A percentile compares a stretch with the other conserved stretches of the same genome.
Evolutionary conservation across 2,329 filamentous ascomycete species (phyloP).

Genomic region (Emergomyces pasteurianus): DNA sequence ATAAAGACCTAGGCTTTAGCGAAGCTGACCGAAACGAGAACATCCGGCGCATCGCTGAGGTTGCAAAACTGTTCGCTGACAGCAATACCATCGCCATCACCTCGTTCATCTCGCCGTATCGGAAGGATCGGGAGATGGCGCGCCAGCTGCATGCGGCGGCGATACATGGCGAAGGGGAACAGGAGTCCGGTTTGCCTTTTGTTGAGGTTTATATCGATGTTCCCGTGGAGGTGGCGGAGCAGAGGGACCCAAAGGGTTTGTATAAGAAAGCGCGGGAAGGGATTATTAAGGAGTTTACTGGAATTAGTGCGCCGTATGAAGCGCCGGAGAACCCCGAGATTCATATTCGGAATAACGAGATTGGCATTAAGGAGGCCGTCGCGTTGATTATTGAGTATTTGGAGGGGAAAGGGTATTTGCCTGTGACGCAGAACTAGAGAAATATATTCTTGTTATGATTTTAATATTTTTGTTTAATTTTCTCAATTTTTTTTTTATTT

Average conservation of each 20-base stretch:
- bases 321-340: conserved; percentile 77
- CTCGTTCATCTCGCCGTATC: conserved; percentile 94
- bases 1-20: conserved; percentile 93
- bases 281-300: conserved; percentile 94
- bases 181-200: conserved; percentile 57
- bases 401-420: conserved; percentile 54
- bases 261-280: conserved; percentile 95
- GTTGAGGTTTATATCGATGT: conserved; percentile 92
- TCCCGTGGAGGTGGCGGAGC: conserved; percentile 79
- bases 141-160: conserved; percentile 63
- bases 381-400: conserved; percentile 70
- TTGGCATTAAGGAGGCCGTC: conserved; percentile 79
- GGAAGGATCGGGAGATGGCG: conserved; percentile 70
- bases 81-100: conserved; percentile 77
- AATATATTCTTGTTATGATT: not conserved
- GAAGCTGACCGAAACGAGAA: conserved; percentile 94
- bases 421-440: conserved; percentile 19
- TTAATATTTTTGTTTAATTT: not conserved
- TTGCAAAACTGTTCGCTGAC: conserved; percentile 94
- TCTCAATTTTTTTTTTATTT: not conserved
- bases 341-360: conserved; percentile 69
- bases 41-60: conserved; percentile 91
- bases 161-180: conserved; percentile 44
- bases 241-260: conserved; percentile 91
- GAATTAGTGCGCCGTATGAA: conserved; percentile 91